phyloP scores from a whole-genome alignment of 139 green algal genomes.

The Chlorella ohadii region DNA sequence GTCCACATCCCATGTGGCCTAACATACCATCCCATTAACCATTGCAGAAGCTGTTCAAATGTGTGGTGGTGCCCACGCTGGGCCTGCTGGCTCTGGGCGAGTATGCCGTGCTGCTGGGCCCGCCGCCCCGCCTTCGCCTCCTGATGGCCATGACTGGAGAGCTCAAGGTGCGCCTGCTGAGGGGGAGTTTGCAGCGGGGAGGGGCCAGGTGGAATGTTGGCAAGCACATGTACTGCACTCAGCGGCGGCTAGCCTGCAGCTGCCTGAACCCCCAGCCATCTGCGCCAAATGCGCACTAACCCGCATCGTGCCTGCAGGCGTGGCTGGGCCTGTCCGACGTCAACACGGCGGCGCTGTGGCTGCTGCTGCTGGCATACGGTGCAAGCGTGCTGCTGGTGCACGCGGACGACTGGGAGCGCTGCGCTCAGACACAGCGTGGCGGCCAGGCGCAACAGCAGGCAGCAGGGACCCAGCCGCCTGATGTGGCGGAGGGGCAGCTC shows the following conservation, averaged over 20 bases:
- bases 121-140: not conserved
- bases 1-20: too few species aligned
- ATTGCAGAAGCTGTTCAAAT: slow-evolving; percentile 30
- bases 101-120: slow-evolving; percentile 60
- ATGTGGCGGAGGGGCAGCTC: not conserved
- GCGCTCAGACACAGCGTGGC: not conserved
- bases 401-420: slow-evolving; percentile 18
- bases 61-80: slow-evolving; percentile 53
- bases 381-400: slow-evolving; percentile 36
- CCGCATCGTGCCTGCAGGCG: slow-evolving; percentile 9
- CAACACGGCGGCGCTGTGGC: slow-evolving; percentile 45
- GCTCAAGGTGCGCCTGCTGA: not conserved
- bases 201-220: too few species aligned
- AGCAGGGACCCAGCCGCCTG: not conserved
- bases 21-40: too few species aligned
- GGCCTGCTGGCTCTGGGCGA: slow-evolving; percentile 46
- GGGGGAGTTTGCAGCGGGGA: too few species aligned
- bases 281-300: too few species aligned
- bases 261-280: too few species aligned
- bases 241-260: too few species aligned
- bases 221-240: too few species aligned
- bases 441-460: not conserved
- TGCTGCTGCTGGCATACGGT: slow-evolving; percentile 53
- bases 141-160: not conserved
- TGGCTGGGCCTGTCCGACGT: slow-evolving; percentile 61